Evolutionary conservation across 352 stramenopile species (phyloP).

Genomic region (Blastocystis sp.): DNA sequence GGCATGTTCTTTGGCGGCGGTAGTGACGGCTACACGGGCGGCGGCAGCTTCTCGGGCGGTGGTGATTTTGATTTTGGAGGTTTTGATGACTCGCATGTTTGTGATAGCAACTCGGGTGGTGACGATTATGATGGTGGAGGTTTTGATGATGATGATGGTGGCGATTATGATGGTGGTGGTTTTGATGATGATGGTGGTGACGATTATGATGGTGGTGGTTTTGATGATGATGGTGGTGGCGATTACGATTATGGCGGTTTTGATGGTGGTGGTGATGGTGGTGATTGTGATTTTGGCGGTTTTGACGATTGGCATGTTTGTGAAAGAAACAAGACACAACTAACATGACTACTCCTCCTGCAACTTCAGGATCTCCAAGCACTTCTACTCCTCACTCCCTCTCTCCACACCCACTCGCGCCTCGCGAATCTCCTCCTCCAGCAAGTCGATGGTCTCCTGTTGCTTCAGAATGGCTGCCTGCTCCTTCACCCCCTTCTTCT

Average conservation of each 20-base stretch:
- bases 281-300: background rate
- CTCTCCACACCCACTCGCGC: conserved; percentile 4
- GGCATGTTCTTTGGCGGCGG: background rate
- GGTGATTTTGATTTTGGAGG: background rate
- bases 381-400: background rate
- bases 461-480: conserved; percentile 15
- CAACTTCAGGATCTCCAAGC: conserved; percentile 8
- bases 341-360: background rate
- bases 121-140: background rate
- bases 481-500: conserved; percentile 42
- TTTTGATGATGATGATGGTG: background rate
- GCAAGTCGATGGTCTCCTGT: background rate
- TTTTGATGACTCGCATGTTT: background rate
- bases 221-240: background rate
- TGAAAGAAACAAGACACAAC: background rate
- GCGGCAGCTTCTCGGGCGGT: background rate
- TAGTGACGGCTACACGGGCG: background rate
- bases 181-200: background rate
- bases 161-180: background rate
- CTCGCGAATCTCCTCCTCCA: conserved; percentile 48
- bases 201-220: background rate
- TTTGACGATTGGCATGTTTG: conserved; percentile 5
- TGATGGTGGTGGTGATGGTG: background rate
- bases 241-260: background rate
- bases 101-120: background rate